Evolutionary conservation across 495 filamentous ascomycete genomes (phyloP).

Genomic region (Neurospora pannonica): DNA sequence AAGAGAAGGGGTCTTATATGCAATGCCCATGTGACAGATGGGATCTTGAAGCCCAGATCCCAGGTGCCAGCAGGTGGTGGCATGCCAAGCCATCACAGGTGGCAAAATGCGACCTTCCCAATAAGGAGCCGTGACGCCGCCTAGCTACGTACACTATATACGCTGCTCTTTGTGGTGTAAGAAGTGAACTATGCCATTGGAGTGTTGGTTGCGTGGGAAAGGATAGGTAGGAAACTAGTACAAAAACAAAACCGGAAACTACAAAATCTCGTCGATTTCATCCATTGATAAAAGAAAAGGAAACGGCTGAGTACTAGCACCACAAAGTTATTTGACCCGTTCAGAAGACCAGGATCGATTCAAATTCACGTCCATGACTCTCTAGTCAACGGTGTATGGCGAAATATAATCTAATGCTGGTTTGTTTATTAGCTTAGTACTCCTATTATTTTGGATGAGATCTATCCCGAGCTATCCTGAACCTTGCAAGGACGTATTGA

Average conservation of each 20-base stretch:
- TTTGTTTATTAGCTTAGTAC: too few relatives aligned
- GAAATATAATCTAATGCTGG: too few relatives aligned
- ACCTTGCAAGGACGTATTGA: too few relatives aligned
- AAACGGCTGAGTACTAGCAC: background rate
- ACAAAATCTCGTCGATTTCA: background rate
- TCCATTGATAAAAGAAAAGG: background rate
- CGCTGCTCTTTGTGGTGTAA: background rate
- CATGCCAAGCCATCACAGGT: too few relatives aligned
- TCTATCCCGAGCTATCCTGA: too few relatives aligned
- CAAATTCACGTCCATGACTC: background rate
- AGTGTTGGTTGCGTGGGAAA: background rate
- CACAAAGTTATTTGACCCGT: background rate
- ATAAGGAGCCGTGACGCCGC: background rate
- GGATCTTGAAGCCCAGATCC: too few relatives aligned
- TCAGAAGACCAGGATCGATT: background rate
- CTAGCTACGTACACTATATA: background rate
- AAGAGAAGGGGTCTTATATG: too few relatives aligned
- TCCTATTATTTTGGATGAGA: too few relatives aligned
- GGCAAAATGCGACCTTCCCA: background rate
- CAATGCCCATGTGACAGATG: too few relatives aligned
- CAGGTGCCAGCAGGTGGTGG: too few relatives aligned
- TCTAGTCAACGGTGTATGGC: background rate
- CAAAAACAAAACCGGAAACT: background rate
- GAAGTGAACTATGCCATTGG: background rate
- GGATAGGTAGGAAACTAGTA: background rate